Conservation (phyloP, 2,329 filamentous ascomycete species). For the Ophiostoma ips region DNA sequence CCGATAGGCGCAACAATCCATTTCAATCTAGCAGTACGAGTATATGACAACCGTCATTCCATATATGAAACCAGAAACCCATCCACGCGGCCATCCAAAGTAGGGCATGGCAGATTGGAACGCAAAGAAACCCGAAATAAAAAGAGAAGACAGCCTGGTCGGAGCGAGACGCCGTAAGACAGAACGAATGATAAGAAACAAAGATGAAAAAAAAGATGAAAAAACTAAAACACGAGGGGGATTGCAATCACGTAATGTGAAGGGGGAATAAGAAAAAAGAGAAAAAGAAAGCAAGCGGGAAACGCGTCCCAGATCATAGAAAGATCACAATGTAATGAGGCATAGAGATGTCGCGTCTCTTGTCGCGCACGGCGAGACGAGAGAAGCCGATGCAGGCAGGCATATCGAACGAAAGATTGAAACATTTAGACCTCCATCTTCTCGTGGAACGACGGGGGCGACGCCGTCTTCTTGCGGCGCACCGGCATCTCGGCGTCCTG, state of each 20-base stretch:
- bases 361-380: no score
- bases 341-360: no score
- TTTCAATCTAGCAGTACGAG: no score
- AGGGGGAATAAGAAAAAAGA: background rate
- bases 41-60: background rate
- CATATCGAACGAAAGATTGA: no score
- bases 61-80: background rate
- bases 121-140: background rate
- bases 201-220: background rate
- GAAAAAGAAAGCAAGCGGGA: background rate
- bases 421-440: conserved; percentile 21
- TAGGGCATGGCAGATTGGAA: background rate
- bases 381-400: no score
- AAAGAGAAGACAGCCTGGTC: background rate
- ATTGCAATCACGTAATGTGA: background rate
- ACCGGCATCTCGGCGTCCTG: conserved; percentile 75
- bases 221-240: background rate
- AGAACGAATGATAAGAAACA: no score
- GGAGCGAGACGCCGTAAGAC: background rate
- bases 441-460: conserved; percentile 16
- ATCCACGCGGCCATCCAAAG: background rate
- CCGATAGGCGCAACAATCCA: no score
- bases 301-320: background rate
- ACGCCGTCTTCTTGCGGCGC: conserved; percentile 16
- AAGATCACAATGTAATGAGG: background rate